These are phyloP conservation scores for Eutypella sp. DNA, from an alignment of 2,329 filamentous ascomycete genomes.

Conservation along the genomic window DNA sequence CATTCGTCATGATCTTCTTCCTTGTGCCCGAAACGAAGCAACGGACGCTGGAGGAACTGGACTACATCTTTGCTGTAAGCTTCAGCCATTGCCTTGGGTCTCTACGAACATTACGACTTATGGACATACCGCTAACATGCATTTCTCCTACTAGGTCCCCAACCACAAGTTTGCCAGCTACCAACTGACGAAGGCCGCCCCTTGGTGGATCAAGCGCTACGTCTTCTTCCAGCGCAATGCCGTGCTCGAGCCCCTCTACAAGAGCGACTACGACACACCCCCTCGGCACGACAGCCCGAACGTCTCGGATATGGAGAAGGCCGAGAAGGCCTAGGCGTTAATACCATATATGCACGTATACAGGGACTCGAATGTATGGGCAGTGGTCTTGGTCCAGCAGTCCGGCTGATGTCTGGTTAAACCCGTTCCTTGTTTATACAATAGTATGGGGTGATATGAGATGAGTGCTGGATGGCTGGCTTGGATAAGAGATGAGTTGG, in stretches of 20 bases:
- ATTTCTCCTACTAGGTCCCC: conserved; percentile 20
- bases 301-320: not conserved
- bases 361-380: no score
- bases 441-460: no score
- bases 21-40: conserved; percentile 48
- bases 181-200: conserved; percentile 32
- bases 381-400: no score
- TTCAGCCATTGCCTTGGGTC: not conserved
- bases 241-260: conserved; percentile 24
- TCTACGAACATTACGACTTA: not conserved
- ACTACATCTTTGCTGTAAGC: conserved; percentile 38
- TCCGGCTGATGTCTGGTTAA: no score
- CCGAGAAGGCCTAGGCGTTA: not conserved
- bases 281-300: not conserved
- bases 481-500: no score
- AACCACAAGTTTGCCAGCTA: conserved; percentile 35
- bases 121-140: not conserved
- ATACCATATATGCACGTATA: no score
- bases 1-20: conserved; percentile 42
- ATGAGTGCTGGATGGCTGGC: no score
- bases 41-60: conserved; percentile 45
- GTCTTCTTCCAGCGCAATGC: conserved; percentile 27
- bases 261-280: conserved; percentile 19
- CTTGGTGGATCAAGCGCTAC: conserved; percentile 33
- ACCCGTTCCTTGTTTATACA: no score